These are phyloP conservation scores for Tetrapisispora phaffii DNA, from an alignment of 805 yeast species.

Conservation along the genomic window DNA sequence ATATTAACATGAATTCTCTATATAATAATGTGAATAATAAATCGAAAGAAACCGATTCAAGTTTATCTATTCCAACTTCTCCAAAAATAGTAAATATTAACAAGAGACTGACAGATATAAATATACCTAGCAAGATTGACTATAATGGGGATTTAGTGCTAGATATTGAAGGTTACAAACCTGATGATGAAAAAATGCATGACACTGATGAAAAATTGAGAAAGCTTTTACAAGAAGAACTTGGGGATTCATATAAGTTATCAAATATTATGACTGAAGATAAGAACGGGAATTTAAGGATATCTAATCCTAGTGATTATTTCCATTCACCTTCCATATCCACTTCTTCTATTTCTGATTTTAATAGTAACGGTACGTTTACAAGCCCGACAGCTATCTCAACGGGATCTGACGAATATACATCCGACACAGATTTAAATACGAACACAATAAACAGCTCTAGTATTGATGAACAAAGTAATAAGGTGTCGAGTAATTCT, in stretches of 20 bases:
- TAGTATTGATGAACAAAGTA: neutral
- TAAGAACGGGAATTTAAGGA: slow-evolving; percentile 57
- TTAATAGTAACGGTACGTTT: slow-evolving; percentile 1
- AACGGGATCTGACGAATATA: neutral
- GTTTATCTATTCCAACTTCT: neutral
- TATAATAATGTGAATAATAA: neutral
- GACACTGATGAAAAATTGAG: slow-evolving; percentile 68
- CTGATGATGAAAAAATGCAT: slow-evolving; percentile 66
- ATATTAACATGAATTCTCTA: slow-evolving; percentile 12
- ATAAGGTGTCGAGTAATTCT: neutral
- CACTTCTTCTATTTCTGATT: slow-evolving; percentile 1
- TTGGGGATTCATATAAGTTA: slow-evolving; percentile 44
- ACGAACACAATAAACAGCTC: neutral
- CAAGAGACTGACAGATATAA: slow-evolving; percentile 52
- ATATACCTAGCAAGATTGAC: slow-evolving; percentile 81
- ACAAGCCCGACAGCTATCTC: neutral
- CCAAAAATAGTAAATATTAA: slow-evolving; percentile 37
- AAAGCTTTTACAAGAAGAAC: slow-evolving; percentile 66
- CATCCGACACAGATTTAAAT: slow-evolving; percentile 1
- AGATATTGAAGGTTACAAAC: slow-evolving; percentile 94
- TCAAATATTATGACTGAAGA: slow-evolving; percentile 44
- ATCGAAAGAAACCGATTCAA: neutral
- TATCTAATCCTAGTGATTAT: slow-evolving; percentile 31
- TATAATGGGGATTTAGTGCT: slow-evolving; percentile 82
- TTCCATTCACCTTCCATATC: slow-evolving; percentile 19